phyloP scores from a whole-genome alignment of 1,284 basidiomycete genomes.

The Exsudoporus floridanus region DNA sequence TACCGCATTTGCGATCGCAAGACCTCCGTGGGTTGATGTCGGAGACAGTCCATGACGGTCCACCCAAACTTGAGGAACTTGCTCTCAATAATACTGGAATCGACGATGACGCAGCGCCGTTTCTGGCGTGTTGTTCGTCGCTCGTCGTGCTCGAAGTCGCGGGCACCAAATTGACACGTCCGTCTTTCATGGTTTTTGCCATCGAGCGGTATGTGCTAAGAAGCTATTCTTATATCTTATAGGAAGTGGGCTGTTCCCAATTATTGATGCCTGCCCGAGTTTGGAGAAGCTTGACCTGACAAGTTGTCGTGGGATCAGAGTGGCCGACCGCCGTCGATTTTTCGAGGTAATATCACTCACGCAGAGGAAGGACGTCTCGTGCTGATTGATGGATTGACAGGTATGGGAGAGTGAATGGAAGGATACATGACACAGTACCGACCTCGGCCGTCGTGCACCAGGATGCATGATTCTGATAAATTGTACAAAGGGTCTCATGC shows the following conservation, averaged over 20 bases:
- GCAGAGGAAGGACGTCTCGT: not conserved
- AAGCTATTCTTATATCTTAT: not conserved
- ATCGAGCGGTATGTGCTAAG: not conserved
- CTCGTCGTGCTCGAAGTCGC: conserved; percentile 52
- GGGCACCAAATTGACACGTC: conserved; percentile 61
- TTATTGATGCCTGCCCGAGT: conserved; percentile 56
- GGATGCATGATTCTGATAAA: not conserved
- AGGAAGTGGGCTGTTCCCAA: conserved; percentile 56
- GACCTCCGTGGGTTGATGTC: conserved; percentile 52
- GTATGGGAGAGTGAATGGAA: conserved; percentile 45
- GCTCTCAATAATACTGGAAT: conserved; percentile 62
- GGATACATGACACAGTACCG: not conserved
- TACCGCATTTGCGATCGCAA: conserved; percentile 50
- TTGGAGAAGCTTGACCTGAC: conserved; percentile 60
- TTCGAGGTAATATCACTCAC: conserved; percentile 50
- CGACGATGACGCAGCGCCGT: conserved; percentile 54
- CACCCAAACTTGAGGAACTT: conserved; percentile 46
- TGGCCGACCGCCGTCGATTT: conserved; percentile 61
- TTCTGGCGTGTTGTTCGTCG: conserved; percentile 49
- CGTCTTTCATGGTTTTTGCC: conserved; percentile 11
- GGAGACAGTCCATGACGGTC: conserved; percentile 30
- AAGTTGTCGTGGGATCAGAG: conserved; percentile 60
- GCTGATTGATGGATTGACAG: conserved; percentile 29
- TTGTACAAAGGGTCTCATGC: no score
- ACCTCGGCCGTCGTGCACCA: not conserved